Evolutionary conservation across 805 yeast species (phyloP), one percentile per base, ranked within the genome.

Genomic region (Saccharomycopsis sp.): DNA sequence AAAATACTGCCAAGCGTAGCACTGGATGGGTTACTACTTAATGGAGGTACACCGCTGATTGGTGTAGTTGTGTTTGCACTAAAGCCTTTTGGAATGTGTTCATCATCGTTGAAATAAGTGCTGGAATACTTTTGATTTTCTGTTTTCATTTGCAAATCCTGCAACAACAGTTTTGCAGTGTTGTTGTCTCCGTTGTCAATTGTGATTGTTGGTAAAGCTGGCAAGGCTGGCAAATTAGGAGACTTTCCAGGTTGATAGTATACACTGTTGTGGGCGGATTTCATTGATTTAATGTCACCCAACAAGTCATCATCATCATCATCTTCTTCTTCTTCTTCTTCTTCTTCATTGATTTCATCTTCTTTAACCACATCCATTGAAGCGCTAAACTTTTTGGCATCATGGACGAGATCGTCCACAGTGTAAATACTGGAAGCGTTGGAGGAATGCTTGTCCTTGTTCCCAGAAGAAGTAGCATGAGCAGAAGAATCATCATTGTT

Each of bases 381-480:
- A 30, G n/a, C 7, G 7, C 7, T 7, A 8, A 13, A 13, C 36
- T 33, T 17, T 18, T 13, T 15, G 16, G 15, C 34, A n/a, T 38
- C 40, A 26, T 39, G 37, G 21, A 37, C 40, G 18, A 41, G 17
- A 15, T 31, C 39, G 38, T 46, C 48, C 7, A 43, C 38, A 12
- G 36, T 27, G 19, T 46, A 46, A 13, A 46, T 38, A 18, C 45
- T 40, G 15, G 45, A 40, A 4, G 48, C 50, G 29, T 40, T 16
- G 19, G 48, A 43, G 8, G 39, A 12, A 29, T 40, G 48, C 16
- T 43, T 43, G n/a, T 23, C 37, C 3, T 4, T 34, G 27, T 25
- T 25, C n/a, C n/a, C n/a, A n/a, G n/a, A n/a, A n/a, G 27, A 25
- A 10, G 25, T 34, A 13, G 22, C 13, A 6, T 8, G 13, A 29